These are phyloP conservation scores for Cercospora sp. DNA, from an alignment of 2,329 filamentous ascomycete species.

Conservation along the genomic window DNA sequence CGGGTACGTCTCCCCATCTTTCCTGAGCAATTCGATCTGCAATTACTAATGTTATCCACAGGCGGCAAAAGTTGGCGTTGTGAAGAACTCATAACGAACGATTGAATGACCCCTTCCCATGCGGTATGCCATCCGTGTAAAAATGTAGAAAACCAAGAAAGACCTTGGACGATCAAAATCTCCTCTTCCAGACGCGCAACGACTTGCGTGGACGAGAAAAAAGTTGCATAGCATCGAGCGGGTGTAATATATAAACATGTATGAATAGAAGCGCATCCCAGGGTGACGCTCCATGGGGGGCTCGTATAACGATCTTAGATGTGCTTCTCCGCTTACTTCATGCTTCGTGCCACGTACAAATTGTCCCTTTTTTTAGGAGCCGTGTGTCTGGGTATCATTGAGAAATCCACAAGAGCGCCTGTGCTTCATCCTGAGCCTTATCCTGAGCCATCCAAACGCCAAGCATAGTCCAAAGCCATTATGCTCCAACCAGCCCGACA, in stretches of 20 bases:
- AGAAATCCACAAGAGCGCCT: background rate
- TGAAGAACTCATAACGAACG: slow-evolving; percentile 66
- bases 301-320: background rate
- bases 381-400: slow-evolving; percentile 4
- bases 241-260: background rate
- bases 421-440: background rate
- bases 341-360: background rate
- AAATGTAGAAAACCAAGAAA: background rate
- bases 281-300: background rate
- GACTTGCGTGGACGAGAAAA: background rate
- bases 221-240: background rate
- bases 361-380: background rate
- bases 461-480: slow-evolving; percentile 1
- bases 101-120: background rate
- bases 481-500: slow-evolving; percentile 29
- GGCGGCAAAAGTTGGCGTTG: slow-evolving; percentile 93
- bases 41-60: slow-evolving; percentile 32
- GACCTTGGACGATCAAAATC: background rate
- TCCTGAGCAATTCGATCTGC: background rate
- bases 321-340: background rate
- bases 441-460: background rate
- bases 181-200: background rate
- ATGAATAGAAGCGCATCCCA: background rate
- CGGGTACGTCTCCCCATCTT: slow-evolving; percentile 50
- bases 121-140: background rate